Evolutionary conservation across 2,329 filamentous ascomycete genomes (phyloP).

Genomic region (Coleophoma crateriformis): DNA sequence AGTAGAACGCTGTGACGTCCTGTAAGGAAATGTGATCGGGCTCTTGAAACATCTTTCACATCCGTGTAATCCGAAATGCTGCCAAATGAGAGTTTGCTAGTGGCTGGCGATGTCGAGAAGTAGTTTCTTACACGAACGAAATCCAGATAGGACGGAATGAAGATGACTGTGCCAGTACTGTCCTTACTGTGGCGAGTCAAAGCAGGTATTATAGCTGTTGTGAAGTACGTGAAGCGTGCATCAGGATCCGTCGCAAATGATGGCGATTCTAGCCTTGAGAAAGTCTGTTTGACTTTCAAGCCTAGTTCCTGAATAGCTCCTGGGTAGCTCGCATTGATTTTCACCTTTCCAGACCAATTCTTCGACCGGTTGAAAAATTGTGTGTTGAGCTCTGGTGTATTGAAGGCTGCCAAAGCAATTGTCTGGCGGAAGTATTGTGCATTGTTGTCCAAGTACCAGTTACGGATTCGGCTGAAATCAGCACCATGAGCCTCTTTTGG

Average conservation of each 20-base stretch:
- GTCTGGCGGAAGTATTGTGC: conserved; percentile 81
- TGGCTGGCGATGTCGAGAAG: conserved; percentile 66
- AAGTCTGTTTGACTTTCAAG: conserved; percentile 76
- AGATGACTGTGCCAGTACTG: conserved; percentile 70
- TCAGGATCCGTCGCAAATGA: conserved; percentile 75
- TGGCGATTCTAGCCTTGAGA: conserved; percentile 74
- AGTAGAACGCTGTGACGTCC: conserved; percentile 79
- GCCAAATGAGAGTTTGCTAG: conserved; percentile 61
- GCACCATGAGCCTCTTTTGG: conserved; percentile 87
- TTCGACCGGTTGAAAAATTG: conserved; percentile 70
- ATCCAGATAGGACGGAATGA: conserved; percentile 90
- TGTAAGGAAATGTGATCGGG: conserved; percentile 79
- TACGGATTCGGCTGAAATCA: conserved; percentile 85
- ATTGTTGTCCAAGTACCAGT: conserved; percentile 89
- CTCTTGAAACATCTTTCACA: conserved; percentile 71
- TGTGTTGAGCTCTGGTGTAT: conserved; percentile 82
- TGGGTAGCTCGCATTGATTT: conserved; percentile 60
- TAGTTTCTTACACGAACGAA: conserved; percentile 92
- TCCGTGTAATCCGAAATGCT: conserved; percentile 85
- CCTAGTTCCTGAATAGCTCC: conserved; percentile 70
- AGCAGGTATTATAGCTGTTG: conserved; percentile 69
- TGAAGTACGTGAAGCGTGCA: conserved; percentile 86
- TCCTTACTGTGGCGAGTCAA: conserved; percentile 65
- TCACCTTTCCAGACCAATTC: conserved; percentile 76
- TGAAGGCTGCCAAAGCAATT: conserved; percentile 72